Evolutionary conservation across 768 basidiomycete genomes (phyloP), one percentile per base, ranked within the genome.

Genomic region (Pisolithus sp.): DNA sequence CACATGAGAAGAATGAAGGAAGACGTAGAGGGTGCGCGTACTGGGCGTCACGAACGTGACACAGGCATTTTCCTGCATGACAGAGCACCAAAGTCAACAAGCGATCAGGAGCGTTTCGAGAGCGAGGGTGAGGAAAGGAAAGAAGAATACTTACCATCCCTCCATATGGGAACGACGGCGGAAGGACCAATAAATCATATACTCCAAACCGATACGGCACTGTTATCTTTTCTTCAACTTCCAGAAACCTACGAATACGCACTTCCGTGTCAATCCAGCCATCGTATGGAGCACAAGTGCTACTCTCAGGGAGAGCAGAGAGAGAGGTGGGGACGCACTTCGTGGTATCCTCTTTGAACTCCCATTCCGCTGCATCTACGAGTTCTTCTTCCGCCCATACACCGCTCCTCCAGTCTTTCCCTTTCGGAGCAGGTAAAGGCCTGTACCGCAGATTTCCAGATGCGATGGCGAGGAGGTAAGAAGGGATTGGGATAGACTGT

Each of bases 381-480:
- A 85, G 65, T 58, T 86, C 82, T 0, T 93, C 93, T 69, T 97
- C 93, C 1, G 92, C 83, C 94, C 94, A 97, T 5, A 93, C 78
- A 1, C 94, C 94, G 13, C 76, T 83, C 15, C 71, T 83, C 89
- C 95, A 92, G n/a, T 73, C 62, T 57, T 79, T 85, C 17, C 83
- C 87, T 34, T 78, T 67, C 9, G 77, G 68, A 30, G 71, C 68
- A 3, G 77, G 70, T 63, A 93, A 91, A 0, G 81, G 61, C 10
- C 74, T 80, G 68, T 93, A 94, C 20, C 73, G 76, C 3, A 96
- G 69, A 62, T 95, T 86, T 1, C 93, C 94, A 0, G 80, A 77
- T 0, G 94, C 94, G 49, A 97, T 85, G 2, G 95, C 95, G 46
- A 97, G 76, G n/a, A 97, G 74, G 64, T 98, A 97, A 1, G 86